Evolutionary conservation across 2,329 filamentous ascomycete species (phyloP).

Genomic region (Colletotrichum destructivum): DNA sequence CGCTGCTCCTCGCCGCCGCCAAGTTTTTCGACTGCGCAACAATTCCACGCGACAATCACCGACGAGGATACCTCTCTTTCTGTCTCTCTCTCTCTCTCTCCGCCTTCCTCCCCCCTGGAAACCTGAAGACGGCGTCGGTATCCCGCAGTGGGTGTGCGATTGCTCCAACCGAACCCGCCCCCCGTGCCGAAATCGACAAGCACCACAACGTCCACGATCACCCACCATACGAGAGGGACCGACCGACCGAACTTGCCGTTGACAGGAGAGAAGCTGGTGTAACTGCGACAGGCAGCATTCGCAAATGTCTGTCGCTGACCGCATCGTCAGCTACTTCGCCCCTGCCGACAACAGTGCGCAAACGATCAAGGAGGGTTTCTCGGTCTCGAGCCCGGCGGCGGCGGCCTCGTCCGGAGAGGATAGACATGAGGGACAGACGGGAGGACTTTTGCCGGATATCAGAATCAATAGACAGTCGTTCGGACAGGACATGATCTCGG

Average conservation of each 20-base stretch:
- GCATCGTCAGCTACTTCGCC: conserved; percentile 67
- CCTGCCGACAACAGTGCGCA: conserved; percentile 51
- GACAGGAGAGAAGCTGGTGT: conserved; percentile 31
- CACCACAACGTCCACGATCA: conserved; percentile 14
- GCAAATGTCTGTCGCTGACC: conserved; percentile 71
- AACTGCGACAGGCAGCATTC: conserved; percentile 30
- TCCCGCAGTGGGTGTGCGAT: conserved; percentile 9
- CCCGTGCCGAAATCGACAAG: conserved; percentile 7
- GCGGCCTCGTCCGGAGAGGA: conserved; percentile 53
- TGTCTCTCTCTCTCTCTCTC: background rate
- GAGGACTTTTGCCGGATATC: conserved; percentile 49
- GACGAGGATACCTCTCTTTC: conserved; percentile 30
- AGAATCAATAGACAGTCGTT: conserved; percentile 41
- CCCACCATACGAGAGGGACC: conserved; percentile 1
- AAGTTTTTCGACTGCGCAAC: conserved; percentile 37
- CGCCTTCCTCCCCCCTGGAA: background rate
- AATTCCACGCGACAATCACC: conserved; percentile 31
- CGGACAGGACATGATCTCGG: conserved; percentile 36
- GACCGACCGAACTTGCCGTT: conserved; percentile 48
- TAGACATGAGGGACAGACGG: conserved; percentile 51
- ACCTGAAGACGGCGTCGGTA: background rate
- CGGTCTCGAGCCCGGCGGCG: conserved; percentile 47
- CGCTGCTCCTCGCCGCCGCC: conserved; percentile 40
- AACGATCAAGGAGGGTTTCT: conserved; percentile 29
- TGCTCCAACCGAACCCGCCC: background rate